Base-by-base conservation (phyloP, 495 filamentous ascomycete genomes). In the Penicillium macrosclerotiorum region DNA sequence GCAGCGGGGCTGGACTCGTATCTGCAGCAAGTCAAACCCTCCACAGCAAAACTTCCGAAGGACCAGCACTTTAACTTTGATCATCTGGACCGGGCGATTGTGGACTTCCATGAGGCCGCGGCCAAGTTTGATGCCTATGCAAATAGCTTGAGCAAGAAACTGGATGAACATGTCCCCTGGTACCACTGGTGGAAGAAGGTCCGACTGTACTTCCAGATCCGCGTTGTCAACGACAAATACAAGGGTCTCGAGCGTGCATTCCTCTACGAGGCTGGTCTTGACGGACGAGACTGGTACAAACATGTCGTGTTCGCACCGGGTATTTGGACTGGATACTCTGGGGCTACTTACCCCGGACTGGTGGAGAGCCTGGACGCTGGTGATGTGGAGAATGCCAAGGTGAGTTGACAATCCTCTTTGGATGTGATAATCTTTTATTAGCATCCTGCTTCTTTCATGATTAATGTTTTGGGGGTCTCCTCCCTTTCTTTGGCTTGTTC, bases 241-340 rank as follows among this genome's bases (percentile, higher is more conserved):
- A 83, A 84, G 60, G 55, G 59, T n/a, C 64, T 84, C 19, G 82
- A 85, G 49, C 67, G 80, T 7, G 62, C 76, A n/a, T 85, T 85
- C 60, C 49, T 85, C 49, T 77, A 83, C 49, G 47, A 68, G 33
- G 58, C 66, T 1, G 82, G 82, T 13, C 60, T 85, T 25, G 82
- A 84, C 49, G 74, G 75, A 4, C 69, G 82, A 37, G 61, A 52
- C 27, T 84, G 81, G 80, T 85, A 79, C 66, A 85, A 85, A 60
- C 82, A 84, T 44, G 76, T 84, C n/a, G 80, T 85, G 19, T 85
- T 84, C 62, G 83, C 81, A 5, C 80, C 83, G n/a, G 83, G 90
- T 1, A 55, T 89, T 30, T 96, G 89, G 89, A 94, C 89, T 0
- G 90, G 90, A 5, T 96, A 96, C 65, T 71, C 89, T 0, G 90